Percentiles rank a stretch among this genome's conserved stretches.
Conservation (phyloP, 805 yeast species). For the Maudiozyma serrabonitensis region DNA sequence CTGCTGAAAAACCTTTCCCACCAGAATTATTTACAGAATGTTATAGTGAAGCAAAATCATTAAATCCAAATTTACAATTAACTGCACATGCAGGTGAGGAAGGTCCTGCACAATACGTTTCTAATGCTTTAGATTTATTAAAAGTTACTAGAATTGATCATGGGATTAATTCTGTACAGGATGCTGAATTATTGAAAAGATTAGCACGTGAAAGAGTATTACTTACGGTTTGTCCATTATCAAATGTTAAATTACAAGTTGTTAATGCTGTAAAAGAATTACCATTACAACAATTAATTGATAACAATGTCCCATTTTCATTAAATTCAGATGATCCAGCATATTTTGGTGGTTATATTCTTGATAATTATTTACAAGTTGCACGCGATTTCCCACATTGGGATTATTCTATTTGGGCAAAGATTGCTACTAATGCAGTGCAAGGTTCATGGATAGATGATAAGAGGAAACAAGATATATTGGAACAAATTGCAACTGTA, state of each 20-base stretch:
- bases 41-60: conserved; percentile 39
- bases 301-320: conserved; percentile 57
- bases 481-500: conserved; percentile 34
- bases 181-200: conserved; percentile 42
- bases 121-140: conserved; percentile 46
- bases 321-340: conserved; percentile 76
- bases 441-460: conserved; percentile 64
- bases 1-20: conserved; percentile 70
- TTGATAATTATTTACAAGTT: conserved; percentile 63
- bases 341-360: conserved; percentile 75
- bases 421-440: conserved; percentile 55
- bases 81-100: conserved; percentile 92
- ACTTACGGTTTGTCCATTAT: conserved; percentile 68
- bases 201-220: conserved; percentile 47
- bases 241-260: conserved; percentile 67
- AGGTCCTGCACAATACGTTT: conserved; percentile 65
- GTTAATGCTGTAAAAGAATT: conserved; percentile 57
- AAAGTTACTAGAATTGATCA: conserved; percentile 70
- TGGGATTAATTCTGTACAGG: conserved; percentile 59
- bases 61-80: conserved; percentile 45
- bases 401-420: conserved; percentile 48
- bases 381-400: conserved; percentile 55
- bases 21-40: conserved; percentile 61
- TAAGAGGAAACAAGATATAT: conserved; percentile 43
- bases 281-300: conserved; percentile 55